phyloP scores from a whole-genome alignment of 2,329 filamentous ascomycete genomes.

The Dryadomyces quercus-mongolicae region DNA sequence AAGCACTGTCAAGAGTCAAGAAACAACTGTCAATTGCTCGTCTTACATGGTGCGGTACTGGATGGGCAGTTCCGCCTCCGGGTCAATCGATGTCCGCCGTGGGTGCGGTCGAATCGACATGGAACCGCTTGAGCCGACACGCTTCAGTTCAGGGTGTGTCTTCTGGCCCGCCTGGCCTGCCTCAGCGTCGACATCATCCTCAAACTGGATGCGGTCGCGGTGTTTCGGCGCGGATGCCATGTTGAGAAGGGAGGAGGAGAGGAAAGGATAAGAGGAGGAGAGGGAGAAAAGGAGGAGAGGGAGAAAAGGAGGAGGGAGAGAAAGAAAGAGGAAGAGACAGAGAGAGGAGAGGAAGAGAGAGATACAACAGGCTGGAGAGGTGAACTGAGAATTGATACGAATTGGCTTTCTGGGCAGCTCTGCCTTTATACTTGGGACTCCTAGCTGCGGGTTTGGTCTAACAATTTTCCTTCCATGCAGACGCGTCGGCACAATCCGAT shows the following conservation, averaged over 20 bases:
- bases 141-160: constrained; percentile 2
- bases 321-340: not conserved
- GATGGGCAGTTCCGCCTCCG: constrained; percentile 32
- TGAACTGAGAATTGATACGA: too few relatives aligned
- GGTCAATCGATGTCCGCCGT: constrained; percentile 24
- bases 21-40: constrained; percentile 9
- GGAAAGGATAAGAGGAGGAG: not conserved
- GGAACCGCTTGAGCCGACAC: constrained; percentile 7
- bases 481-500: too few relatives aligned
- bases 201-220: constrained; percentile 6
- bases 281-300: not conserved
- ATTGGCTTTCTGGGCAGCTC: too few relatives aligned
- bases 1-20: not conserved
- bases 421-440: constrained; percentile 2
- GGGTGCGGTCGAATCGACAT: constrained; percentile 10
- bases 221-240: not conserved
- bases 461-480: not conserved
- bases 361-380: too few relatives aligned
- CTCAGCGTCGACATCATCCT: constrained; percentile 5
- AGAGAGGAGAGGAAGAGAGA: not conserved
- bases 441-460: not conserved
- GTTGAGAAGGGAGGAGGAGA: too few relatives aligned
- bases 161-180: not conserved
- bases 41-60: constrained; percentile 43
- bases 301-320: not conserved